Evolutionary conservation across 345 rosid genomes (phyloP), one percentile per base, ranked within the genome.

Genomic region (Eucalyptus cloeziana): DNA sequence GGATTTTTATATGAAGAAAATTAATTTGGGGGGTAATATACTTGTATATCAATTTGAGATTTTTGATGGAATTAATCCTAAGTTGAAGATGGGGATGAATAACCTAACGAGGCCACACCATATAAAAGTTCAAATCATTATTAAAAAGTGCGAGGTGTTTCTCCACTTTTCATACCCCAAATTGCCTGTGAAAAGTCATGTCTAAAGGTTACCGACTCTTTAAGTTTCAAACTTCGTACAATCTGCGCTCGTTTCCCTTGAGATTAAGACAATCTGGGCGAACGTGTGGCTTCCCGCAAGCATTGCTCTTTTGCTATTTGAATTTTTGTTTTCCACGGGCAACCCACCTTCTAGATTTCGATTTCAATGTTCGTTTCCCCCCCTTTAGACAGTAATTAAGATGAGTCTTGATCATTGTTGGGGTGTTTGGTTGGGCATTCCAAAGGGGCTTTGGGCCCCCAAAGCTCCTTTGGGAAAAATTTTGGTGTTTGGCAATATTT

Each of bases 21-120:
- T 31, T 67, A 1, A 67, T 31, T 67, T 67, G 13, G 7, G 31
- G 6, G 19, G 10, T 71, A 19, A 37, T 21, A 37, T 2, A 3
- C 7, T 16, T 2, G 1, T 0, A 21, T 37, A 71, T 37, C 43
- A 31, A 31, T 8, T 69, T 16, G 7, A 17, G 6, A 31, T 31
- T 69, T 1, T 71, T 71, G 44, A 71, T 33, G 25, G 3, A 71
- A 17, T 71, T 33, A 71, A 71, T 71, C 13, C 13, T 17, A 71
- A 33, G 1, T 33, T 3, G 0, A 33, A 33, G 44, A 69, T 33
- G 81, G 25, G 25, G 7, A 76, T 21, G 30, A 24, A 76, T 24
- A 76, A 37, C 43, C 3, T 3, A 37, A 76, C 0, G 14, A 76
- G 27, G 47, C 81, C 45, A 37, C 81, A 17, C 21, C 81, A 33